Evolutionary conservation across 1,284 basidiomycete species (phyloP).

Genomic region (Irpex rosettiformis): DNA sequence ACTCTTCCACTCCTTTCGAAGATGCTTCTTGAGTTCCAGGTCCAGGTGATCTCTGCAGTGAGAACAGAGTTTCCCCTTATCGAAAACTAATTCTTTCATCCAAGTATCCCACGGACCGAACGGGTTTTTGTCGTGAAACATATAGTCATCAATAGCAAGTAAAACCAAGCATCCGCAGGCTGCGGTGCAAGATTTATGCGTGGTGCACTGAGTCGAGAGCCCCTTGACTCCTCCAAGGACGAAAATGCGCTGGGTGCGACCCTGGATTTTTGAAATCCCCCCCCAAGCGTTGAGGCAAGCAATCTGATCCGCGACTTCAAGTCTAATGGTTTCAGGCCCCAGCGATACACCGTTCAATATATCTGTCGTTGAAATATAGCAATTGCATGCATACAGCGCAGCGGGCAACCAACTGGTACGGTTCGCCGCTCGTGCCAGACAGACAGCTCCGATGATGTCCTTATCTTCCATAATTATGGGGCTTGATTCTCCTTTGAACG

Average conservation of each 20-base stretch:
- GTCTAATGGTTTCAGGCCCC: not conserved
- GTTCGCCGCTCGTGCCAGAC: conserved; percentile 12
- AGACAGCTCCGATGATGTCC: conserved; percentile 2
- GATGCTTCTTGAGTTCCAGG: not conserved
- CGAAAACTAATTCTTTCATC: not conserved
- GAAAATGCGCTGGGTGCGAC: not conserved
- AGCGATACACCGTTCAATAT: not conserved
- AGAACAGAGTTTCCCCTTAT: not conserved
- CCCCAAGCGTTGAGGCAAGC: not conserved
- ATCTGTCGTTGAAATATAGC: too few species aligned
- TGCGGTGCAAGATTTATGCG: not conserved
- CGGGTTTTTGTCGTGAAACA: not conserved
- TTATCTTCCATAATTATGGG: not conserved
- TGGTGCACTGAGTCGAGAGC: not conserved
- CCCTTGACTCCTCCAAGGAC: not conserved
- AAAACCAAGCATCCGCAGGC: not conserved
- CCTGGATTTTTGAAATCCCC: not conserved
- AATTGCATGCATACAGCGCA: conserved; percentile 11
- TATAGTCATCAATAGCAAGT: not conserved
- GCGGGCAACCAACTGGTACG: conserved; percentile 4
- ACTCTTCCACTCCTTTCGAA: not conserved
- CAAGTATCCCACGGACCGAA: not conserved
- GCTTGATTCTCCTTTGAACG: not conserved
- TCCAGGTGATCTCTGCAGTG: not conserved
- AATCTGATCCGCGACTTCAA: not conserved